phyloP scores from a whole-genome alignment of 805 yeast genomes.

The Suhomyces kilbournensis region DNA sequence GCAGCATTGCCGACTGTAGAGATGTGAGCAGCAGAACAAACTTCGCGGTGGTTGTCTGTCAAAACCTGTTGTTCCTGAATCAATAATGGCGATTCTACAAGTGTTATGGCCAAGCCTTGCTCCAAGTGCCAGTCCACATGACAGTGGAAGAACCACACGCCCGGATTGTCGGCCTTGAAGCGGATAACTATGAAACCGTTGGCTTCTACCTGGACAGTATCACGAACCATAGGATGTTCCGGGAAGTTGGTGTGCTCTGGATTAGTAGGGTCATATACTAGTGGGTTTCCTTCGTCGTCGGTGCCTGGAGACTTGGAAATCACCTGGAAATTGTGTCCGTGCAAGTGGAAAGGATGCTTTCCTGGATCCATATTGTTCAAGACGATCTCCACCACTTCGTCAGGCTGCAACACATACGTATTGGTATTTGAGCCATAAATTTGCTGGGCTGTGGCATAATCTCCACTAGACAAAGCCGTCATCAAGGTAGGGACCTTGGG shows the following conservation, averaged over 20 bases:
- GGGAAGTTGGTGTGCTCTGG: constrained; percentile 44
- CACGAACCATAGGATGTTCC: constrained; percentile 62
- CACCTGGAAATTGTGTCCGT: constrained; percentile 70
- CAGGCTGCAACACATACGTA: constrained; percentile 54
- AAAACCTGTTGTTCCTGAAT: constrained; percentile 35
- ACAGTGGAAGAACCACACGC: constrained; percentile 94
- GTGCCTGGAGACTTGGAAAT: constrained; percentile 50
- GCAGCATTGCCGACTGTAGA: constrained; percentile 69
- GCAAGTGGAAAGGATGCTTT: constrained; percentile 76
- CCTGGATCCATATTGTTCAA: constrained; percentile 78
- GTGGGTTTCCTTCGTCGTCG: constrained; percentile 55
- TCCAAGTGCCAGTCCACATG: constrained; percentile 84
- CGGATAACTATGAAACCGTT: constrained; percentile 68
- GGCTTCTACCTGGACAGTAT: constrained; percentile 65
- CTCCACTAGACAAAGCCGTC: constrained; percentile 56
- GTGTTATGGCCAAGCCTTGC: constrained; percentile 72
- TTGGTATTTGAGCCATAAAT: constrained; percentile 76
- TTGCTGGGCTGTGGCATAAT: constrained; percentile 48
- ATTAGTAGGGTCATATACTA: constrained; percentile 44
- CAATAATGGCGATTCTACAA: constrained; percentile 66
- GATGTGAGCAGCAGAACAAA: constrained; percentile 47
- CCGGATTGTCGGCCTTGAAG: constrained; percentile 83
- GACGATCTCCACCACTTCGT: constrained; percentile 71
- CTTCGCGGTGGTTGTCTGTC: constrained; percentile 47
- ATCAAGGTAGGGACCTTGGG: constrained; percentile 73